A percentile compares a stretch with the other conserved stretches of the same genome.
Conservation (phyloP, 257 asterid genomes). For the Eucommia ulmoides region DNA sequence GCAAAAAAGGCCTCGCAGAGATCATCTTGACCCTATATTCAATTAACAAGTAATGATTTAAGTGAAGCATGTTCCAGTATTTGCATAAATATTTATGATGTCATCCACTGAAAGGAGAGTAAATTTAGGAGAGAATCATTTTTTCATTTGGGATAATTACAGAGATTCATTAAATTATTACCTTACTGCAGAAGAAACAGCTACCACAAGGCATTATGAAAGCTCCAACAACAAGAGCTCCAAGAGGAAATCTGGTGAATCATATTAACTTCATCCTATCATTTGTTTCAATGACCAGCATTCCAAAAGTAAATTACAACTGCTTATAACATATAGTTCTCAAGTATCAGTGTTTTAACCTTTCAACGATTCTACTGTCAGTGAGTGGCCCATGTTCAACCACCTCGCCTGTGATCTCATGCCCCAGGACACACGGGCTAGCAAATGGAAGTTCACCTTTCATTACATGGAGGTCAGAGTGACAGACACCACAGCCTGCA, state of each 20-base stretch:
- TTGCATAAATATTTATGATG: too few relatives aligned
- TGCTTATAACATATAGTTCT: neutral
- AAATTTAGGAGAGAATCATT: too few relatives aligned
- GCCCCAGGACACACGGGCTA: constrained; percentile 91
- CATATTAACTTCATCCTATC: constrained; percentile 4
- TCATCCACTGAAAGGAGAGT: too few relatives aligned
- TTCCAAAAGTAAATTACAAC: neutral
- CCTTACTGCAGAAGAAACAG: constrained; percentile 93
- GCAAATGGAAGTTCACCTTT: constrained; percentile 97
- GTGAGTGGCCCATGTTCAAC: constrained; percentile 80
- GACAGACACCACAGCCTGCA: constrained; percentile 99
- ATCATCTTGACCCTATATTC: constrained; percentile 91
- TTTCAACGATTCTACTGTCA: constrained; percentile 50
- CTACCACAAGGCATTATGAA: constrained; percentile 98
- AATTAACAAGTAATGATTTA: constrained; percentile 1
- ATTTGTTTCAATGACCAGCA: neutral
- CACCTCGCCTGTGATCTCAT: constrained; percentile 97
- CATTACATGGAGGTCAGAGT: constrained; percentile 89
- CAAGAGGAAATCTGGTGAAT: constrained; percentile 56
- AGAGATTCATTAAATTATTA: too few relatives aligned
- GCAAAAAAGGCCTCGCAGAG: constrained; percentile 86
- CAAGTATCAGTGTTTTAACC: constrained; percentile 28
- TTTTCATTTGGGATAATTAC: too few relatives aligned
- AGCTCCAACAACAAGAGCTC: constrained; percentile 90
- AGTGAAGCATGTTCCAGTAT: too few relatives aligned